A percentile compares a stretch with the other conserved stretches of the same genome.
Conservation (phyloP, 495 filamentous ascomycete species). For the Aspergillus sclerotiicarbonarius region DNA sequence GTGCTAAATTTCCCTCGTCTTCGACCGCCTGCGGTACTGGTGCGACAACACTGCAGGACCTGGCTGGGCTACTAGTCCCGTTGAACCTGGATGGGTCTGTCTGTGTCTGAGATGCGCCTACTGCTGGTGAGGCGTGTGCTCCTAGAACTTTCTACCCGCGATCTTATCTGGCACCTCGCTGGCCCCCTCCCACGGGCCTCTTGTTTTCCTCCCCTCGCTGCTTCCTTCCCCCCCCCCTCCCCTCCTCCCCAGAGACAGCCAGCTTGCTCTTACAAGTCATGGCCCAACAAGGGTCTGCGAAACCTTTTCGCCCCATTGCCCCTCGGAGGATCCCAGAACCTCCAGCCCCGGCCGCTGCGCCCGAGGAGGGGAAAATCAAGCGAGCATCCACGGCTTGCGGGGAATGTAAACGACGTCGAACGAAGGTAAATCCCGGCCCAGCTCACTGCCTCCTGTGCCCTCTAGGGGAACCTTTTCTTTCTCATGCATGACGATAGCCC, state of each 20-base stretch:
- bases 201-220: not conserved
- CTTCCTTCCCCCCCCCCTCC: not conserved
- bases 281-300: constrained; percentile 26
- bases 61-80: not conserved
- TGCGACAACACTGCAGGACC: not conserved
- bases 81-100: constrained; percentile 8
- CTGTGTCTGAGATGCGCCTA: constrained; percentile 15
- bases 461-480: not conserved
- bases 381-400: constrained; percentile 42
- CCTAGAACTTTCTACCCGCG: constrained; percentile 6
- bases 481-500: too few species aligned
- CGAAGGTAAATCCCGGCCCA: constrained; percentile 31
- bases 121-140: constrained; percentile 15
- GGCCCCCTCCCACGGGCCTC: constrained; percentile 1
- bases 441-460: not conserved
- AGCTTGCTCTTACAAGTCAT: constrained; percentile 9
- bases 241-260: not conserved
- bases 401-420: constrained; percentile 43
- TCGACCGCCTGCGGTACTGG: not conserved
- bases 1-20: too few species aligned
- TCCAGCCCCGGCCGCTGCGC: constrained; percentile 14
- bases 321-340: constrained; percentile 24
- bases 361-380: constrained; percentile 38
- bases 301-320: constrained; percentile 33
- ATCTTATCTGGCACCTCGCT: constrained; percentile 8